Evolutionary conservation across 305 asterid species (phyloP).

Genomic region (Lippia alba): DNA sequence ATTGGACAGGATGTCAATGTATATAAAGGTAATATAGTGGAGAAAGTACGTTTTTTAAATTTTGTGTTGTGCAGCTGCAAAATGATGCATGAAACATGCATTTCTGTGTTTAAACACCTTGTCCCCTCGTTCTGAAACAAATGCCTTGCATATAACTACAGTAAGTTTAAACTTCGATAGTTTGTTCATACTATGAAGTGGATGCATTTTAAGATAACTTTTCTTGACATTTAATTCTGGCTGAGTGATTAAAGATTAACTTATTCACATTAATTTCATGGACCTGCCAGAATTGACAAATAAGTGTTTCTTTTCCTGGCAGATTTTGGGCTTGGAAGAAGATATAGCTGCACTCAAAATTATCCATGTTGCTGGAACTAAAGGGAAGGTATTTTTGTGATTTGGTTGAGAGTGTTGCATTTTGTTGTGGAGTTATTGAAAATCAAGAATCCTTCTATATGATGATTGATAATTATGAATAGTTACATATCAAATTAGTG

Average conservation of each 20-base stretch:
- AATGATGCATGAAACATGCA: background rate
- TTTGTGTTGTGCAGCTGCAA: slow-evolving; percentile 4
- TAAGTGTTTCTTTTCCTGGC: slow-evolving; percentile 41
- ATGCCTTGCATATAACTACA: background rate
- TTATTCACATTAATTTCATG: background rate
- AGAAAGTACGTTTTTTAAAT: slow-evolving; percentile 4
- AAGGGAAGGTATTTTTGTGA: slow-evolving; percentile 78
- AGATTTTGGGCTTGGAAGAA: slow-evolving; percentile 84
- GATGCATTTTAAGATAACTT: slow-evolving; percentile 10
- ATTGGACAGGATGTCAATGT: slow-evolving; percentile 73
- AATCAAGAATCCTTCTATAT: background rate
- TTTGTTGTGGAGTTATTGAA: background rate
- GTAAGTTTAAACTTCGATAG: background rate
- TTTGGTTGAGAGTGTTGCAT: slow-evolving; percentile 13
- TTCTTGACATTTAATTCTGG: slow-evolving; percentile 4
- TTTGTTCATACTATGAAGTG: background rate
- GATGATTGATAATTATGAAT: no score
- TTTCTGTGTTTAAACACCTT: background rate
- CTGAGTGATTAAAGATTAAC: no score
- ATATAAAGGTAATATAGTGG: slow-evolving; percentile 59
- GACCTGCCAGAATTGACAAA: slow-evolving; percentile 16
- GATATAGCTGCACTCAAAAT: slow-evolving; percentile 63
- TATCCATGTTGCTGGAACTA: slow-evolving; percentile 93
- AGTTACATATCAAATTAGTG: no score
- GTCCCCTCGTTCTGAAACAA: background rate